These are phyloP conservation scores for Colletotrichum abscissum DNA, from an alignment of 2,329 filamentous ascomycete genomes.

Conservation along the genomic window DNA sequence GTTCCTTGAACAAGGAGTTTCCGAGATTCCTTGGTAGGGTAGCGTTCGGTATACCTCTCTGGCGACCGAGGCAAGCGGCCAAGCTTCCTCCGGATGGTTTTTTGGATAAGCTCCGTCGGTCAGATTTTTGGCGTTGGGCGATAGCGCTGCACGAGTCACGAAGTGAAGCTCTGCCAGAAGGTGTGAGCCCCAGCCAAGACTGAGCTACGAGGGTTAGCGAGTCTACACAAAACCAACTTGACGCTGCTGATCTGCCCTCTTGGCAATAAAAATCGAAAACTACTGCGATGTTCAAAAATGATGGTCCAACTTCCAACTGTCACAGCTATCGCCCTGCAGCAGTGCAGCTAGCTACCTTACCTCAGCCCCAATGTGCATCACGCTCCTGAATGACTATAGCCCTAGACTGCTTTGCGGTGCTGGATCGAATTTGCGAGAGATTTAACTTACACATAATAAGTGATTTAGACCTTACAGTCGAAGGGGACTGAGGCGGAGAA, in stretches of 20 bases:
- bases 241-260: slow-evolving; percentile 18
- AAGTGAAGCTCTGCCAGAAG: neutral
- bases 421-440: neutral
- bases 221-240: slow-evolving; percentile 16
- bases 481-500: neutral
- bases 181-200: slow-evolving; percentile 25
- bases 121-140: neutral
- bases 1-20: neutral
- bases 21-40: neutral
- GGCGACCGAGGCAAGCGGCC: slow-evolving; percentile 18
- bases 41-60: neutral
- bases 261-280: neutral
- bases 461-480: no score
- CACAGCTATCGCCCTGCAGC: no score
- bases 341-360: neutral
- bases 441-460: neutral
- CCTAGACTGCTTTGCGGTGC: neutral
- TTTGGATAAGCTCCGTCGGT: neutral
- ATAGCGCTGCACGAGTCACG: slow-evolving; percentile 16
- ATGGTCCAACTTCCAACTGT: neutral
- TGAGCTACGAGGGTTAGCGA: slow-evolving; percentile 12
- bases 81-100: neutral
- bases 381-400: no score
- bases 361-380: no score
- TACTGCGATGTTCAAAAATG: neutral